Evolutionary conservation across 2,329 filamentous ascomycete species (phyloP).

Genomic region (Stagonosporopsis cucurbitacearum): DNA sequence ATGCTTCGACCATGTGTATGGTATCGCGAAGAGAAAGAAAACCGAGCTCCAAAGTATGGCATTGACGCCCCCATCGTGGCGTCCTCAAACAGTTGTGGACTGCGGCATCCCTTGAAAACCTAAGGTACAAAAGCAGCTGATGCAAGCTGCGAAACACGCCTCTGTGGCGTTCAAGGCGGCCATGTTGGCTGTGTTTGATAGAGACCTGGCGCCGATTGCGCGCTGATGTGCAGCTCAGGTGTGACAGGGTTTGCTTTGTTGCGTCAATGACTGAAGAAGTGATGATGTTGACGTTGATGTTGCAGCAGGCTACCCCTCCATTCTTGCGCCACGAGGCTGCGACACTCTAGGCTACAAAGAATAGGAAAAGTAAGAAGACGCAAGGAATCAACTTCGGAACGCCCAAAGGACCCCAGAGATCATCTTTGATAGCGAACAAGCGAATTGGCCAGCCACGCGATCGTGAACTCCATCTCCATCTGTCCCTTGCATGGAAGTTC

Average conservation of each 20-base stretch:
- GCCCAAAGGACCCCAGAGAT: neutral
- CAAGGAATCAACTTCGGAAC: neutral
- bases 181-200: neutral
- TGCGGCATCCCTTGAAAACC: neutral
- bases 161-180: neutral
- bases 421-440: neutral
- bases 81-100: neutral
- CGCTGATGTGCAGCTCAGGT: neutral
- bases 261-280: neutral
- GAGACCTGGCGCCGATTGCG: neutral
- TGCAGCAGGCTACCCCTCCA: neutral
- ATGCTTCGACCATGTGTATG: neutral
- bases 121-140: neutral
- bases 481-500: constrained; percentile 3
- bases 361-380: too few relatives aligned
- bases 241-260: neutral
- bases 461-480: neutral
- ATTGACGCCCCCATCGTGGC: neutral
- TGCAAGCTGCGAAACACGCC: neutral
- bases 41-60: neutral
- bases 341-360: neutral
- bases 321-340: neutral
- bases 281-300: neutral
- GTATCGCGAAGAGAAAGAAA: neutral
- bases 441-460: neutral